A percentile compares a stretch with the other conserved stretches of the same genome.
These are phyloP conservation scores for Linnemannia zychae DNA, from an alignment of 192 early-diverging fungal species.

Conservation along the genomic window DNA sequence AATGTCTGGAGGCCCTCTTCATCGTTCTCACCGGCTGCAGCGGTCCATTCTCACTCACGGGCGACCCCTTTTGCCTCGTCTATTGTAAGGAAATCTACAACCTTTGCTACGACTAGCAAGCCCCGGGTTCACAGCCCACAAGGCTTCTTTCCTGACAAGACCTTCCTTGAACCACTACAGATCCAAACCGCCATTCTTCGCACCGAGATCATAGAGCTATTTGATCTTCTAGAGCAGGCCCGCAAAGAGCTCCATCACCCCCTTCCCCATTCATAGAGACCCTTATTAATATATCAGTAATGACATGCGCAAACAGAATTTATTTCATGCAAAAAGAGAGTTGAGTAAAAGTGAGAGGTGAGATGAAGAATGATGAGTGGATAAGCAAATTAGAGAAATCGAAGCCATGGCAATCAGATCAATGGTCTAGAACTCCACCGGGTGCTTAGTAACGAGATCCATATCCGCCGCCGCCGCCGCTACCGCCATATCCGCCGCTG, in stretches of 20 bases:
- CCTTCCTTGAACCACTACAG: not conserved
- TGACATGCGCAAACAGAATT: not conserved
- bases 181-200: constrained; percentile 8
- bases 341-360: not conserved
- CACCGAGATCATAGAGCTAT: constrained; percentile 25
- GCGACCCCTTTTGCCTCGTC: not conserved
- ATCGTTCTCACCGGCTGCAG: not conserved
- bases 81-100: not conserved
- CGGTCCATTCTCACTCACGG: not conserved
- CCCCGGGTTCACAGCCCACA: not conserved
- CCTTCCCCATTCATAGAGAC: not conserved
- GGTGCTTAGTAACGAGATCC: constrained; percentile 48
- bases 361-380: not conserved
- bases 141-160: not conserved
- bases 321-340: not conserved
- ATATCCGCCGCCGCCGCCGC: constrained; percentile 50
- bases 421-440: not conserved
- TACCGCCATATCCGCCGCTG: constrained; percentile 37
- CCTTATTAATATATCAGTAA: not conserved
- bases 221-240: constrained; percentile 13
- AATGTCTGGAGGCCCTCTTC: not conserved
- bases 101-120: not conserved
- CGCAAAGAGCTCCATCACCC: constrained; percentile 9
- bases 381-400: not conserved
- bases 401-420: not conserved